Evolutionary conservation across 2,329 filamentous ascomycete genomes (phyloP).

Genomic region (Clarireedia hainanense): DNA sequence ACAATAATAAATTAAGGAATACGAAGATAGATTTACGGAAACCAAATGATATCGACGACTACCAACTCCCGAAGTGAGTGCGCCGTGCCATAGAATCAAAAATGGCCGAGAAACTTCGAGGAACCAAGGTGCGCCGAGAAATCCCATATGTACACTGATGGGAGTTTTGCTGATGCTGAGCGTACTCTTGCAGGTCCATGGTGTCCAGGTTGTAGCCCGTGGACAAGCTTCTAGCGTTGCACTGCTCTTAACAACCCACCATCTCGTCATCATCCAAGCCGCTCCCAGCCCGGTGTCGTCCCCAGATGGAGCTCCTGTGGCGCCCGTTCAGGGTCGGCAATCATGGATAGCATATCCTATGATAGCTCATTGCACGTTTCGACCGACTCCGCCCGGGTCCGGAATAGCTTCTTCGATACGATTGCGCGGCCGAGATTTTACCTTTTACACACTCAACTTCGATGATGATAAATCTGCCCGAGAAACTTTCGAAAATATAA

Average conservation of each 20-base stretch:
- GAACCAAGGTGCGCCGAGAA: constrained; percentile 33
- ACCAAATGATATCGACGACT: constrained; percentile 7
- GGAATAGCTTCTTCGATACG: constrained; percentile 74
- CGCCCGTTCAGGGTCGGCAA: constrained; percentile 47
- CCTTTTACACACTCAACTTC: constrained; percentile 88
- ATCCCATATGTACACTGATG: neutral
- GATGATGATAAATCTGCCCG: constrained; percentile 63
- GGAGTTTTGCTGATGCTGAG: neutral
- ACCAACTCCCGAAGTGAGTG: constrained; percentile 2
- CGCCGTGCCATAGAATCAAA: constrained; percentile 12
- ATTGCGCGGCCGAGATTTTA: constrained; percentile 87
- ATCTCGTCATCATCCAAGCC: constrained; percentile 39
- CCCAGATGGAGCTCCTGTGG: constrained; percentile 5
- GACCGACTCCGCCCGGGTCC: constrained; percentile 62
- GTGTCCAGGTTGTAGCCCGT: constrained; percentile 51
- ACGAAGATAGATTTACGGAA: neutral
- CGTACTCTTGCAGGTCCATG: constrained; percentile 41
- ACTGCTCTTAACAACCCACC: constrained; percentile 55
- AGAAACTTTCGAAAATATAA: constrained; percentile 83
- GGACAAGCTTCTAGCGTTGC: constrained; percentile 50
- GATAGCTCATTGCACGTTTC: constrained; percentile 71
- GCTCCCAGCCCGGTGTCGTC: constrained; percentile 21
- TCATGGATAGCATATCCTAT: constrained; percentile 95
- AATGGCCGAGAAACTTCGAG: constrained; percentile 37
- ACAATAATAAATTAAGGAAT: neutral